Evolutionary conservation across 2,329 filamentous ascomycete genomes (phyloP).

Genomic region (Ceratocystis colombiana): DNA sequence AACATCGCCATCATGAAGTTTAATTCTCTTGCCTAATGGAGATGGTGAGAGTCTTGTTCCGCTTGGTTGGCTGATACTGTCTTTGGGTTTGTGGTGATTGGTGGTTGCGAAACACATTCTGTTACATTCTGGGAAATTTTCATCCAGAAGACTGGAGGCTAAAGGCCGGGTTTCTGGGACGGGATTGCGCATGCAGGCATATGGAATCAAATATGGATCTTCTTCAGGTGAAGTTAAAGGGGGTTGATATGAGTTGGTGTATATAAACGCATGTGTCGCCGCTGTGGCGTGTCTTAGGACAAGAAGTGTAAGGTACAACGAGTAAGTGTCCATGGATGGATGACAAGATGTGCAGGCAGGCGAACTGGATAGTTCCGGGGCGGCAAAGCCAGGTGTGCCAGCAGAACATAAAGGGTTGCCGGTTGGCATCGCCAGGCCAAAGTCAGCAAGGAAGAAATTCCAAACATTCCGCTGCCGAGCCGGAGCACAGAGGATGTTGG

Average conservation of each 20-base stretch:
- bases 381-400: background rate
- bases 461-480: background rate
- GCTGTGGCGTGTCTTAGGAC: background rate
- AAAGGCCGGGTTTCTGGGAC: background rate
- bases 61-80: no score
- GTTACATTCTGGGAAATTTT: background rate
- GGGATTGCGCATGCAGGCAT: background rate
- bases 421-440: conserved; percentile 7
- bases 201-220: background rate
- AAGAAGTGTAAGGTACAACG: conserved; percentile 2
- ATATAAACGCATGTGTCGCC: background rate
- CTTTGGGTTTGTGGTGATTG: background rate
- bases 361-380: conserved; percentile 3
- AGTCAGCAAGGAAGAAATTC: conserved; percentile 21
- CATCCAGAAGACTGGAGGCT: background rate
- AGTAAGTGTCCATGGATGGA: conserved; percentile 19
- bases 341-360: background rate
- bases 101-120: background rate
- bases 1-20: no score
- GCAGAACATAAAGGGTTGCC: background rate
- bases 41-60: no score
- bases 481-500: conserved; percentile 21
- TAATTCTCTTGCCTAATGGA: no score
- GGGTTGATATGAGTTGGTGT: background rate
- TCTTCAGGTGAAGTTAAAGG: background rate